Conservation (phyloP, 768 basidiomycete species). For the Tylopilus sp. region DNA sequence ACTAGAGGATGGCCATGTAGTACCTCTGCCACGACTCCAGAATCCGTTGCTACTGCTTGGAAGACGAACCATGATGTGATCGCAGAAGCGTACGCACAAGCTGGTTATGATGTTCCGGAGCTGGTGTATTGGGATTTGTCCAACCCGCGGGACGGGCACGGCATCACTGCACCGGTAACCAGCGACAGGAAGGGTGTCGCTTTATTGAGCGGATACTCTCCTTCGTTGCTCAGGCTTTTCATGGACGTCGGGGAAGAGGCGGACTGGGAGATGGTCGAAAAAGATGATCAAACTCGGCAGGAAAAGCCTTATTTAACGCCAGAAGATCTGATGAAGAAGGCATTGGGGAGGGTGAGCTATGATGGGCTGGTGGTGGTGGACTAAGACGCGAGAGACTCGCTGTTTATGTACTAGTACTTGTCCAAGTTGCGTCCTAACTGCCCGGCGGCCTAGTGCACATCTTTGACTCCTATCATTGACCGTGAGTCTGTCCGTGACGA, state of each 20-base stretch:
- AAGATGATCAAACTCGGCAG: constrained; percentile 24
- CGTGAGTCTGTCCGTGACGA: no score
- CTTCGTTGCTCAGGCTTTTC: constrained; percentile 68
- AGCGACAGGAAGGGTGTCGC: constrained; percentile 58
- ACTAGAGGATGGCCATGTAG: neutral
- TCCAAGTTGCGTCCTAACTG: no score
- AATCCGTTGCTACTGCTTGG: constrained; percentile 33
- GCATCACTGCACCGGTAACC: constrained; percentile 45
- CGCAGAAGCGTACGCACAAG: constrained; percentile 48
- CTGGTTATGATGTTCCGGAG: constrained; percentile 71
- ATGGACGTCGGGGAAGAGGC: constrained; percentile 49
- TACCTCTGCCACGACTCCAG: neutral
- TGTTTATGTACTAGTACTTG: no score
- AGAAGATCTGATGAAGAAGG: constrained; percentile 45
- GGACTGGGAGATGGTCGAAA: constrained; percentile 37
- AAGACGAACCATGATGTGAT: constrained; percentile 62
- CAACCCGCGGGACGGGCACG: constrained; percentile 9
- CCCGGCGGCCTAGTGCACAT: no score
- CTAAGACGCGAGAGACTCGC: constrained; percentile 5
- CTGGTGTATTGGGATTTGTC: constrained; percentile 71
- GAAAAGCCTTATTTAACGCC: constrained; percentile 39
- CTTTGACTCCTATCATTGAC: no score
- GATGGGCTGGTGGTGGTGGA: constrained; percentile 38
- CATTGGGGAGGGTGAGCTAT: constrained; percentile 47
- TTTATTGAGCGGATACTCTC: constrained; percentile 67